These are phyloP conservation scores for Naegleria lovaniensis DNA, from an alignment of 208 protist species.

Conservation along the genomic window DNA sequence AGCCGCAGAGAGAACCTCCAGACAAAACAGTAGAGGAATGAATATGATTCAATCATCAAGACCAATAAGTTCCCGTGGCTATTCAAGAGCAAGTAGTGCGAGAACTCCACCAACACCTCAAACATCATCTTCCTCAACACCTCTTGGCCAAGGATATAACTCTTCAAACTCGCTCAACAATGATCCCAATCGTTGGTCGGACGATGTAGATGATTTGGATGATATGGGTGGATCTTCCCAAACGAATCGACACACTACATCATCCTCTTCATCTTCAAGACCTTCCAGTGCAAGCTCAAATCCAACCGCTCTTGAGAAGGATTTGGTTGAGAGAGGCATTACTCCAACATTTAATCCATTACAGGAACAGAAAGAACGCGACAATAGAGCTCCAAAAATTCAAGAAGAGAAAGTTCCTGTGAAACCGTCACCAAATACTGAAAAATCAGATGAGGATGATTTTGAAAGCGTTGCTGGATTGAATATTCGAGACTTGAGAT, in stretches of 20 bases:
- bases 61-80: neutral
- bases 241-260: neutral
- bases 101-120: neutral
- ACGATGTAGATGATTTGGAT: neutral
- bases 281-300: neutral
- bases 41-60: neutral
- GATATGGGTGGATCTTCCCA: neutral
- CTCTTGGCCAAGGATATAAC: neutral
- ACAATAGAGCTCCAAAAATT: neutral
- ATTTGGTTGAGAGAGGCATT: neutral
- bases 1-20: neutral
- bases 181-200: neutral
- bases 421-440: neutral
- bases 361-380: neutral
- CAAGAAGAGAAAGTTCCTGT: neutral
- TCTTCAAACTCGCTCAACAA: neutral
- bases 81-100: neutral
- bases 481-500: neutral
- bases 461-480: neutral
- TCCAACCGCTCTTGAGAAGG: neutral
- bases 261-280: neutral
- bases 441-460: neutral
- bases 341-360: neutral
- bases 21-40: neutral
- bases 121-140: neutral